phyloP scores from a whole-genome alignment of 257 asterid species.

The Anisodus acutangulus region DNA sequence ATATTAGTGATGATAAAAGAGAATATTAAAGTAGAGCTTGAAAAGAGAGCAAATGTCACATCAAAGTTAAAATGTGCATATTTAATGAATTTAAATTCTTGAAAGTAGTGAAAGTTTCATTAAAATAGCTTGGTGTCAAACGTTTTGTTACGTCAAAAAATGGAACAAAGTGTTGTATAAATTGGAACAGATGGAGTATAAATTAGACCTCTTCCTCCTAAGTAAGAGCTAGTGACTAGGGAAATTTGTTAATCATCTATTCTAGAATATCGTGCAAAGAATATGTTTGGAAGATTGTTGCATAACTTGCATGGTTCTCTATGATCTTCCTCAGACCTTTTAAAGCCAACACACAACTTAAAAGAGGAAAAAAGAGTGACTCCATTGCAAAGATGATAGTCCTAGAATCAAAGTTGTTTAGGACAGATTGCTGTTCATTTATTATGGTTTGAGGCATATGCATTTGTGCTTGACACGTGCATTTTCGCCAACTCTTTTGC shows the following conservation, averaged over 20 bases:
- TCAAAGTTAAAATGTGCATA: not conserved
- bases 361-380: not conserved
- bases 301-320: not conserved
- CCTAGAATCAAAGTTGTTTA: not conserved
- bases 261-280: not conserved
- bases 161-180: too few relatives aligned
- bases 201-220: not conserved
- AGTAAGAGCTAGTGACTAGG: not conserved
- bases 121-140: not conserved
- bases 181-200: too few relatives aligned
- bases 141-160: not conserved
- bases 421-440: not conserved
- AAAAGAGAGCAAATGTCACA: not conserved
- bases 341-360: not conserved
- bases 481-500: conserved; percentile 15
- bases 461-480: not conserved
- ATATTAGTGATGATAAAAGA: not conserved
- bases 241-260: not conserved
- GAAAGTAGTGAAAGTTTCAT: not conserved
- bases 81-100: conserved; percentile 4
- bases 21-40: not conserved
- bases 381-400: not conserved
- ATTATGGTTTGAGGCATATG: conserved; percentile 3
- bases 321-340: not conserved
- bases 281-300: not conserved